Base-by-base conservation (phyloP, 2,329 filamentous ascomycete species). In the Apiospora koreana region DNA sequence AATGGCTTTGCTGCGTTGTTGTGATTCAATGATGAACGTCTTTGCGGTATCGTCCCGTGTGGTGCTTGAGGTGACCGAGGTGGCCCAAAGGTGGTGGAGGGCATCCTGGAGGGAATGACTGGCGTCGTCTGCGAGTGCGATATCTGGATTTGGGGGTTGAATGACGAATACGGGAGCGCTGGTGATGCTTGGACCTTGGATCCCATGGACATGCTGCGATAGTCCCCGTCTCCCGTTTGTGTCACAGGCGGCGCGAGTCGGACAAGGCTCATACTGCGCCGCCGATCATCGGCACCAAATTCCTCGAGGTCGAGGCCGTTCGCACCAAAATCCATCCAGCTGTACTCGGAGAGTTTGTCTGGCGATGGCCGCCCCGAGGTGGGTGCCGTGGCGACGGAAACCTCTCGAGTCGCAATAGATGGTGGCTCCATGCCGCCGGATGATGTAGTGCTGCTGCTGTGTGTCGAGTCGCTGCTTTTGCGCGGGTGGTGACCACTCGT, bases 381-480 rank as follows among this genome's bases (percentile, higher is more conserved):
- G 42, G 81, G 81, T 35, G 80, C 74, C 2, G 83, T 84, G 45
- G 78, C 73, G 65, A 83, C 77, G 0, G 83, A 85, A 62, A 79
- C 80, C 41, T 81, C 79, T 48, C 80, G 77, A 42, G 75, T 78
- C 10, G 78, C 77, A 42, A 79, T 73, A 21, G 79, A 79, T 14
- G 77, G 77, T 3, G 78, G 78, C 48, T 80, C 78, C 67, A 81
- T 74, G 28, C 75, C 79, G 70, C 76, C 78, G 4, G 82, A 84
- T 38, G 77, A 82, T 62, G 79, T 75, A 71, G 75, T 79, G 72
- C 79, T 81, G 18, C 75, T 76, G 14, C 79, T 79, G 62, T 78
- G 77, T 23, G 43, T 42, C 7, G 74, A 76, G 54, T 78, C 75
- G 66, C 75, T 78, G 62, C 58, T 76, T 50, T 72, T 75, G 72